phyloP scores from a whole-genome alignment of 345 rosid species.

The Camelina neglecta region DNA sequence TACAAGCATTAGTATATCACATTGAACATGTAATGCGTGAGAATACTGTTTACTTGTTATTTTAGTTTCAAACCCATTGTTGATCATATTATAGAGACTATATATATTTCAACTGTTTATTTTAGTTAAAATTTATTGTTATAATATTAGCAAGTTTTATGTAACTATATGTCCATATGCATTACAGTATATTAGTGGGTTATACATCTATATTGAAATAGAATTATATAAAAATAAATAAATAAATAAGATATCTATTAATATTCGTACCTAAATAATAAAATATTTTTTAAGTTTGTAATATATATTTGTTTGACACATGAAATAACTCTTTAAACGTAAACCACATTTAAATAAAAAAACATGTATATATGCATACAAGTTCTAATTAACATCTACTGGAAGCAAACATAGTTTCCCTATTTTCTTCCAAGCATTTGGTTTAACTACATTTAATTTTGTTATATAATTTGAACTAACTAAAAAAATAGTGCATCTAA shows the following conservation, averaged over 20 bases:
- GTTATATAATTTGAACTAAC: background rate
- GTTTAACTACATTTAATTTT: background rate
- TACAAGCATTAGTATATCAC: background rate
- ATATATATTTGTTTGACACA: background rate
- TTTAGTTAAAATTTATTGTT: background rate
- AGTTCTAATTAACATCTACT: background rate
- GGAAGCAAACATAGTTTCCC: background rate
- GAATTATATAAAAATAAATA: too few relatives aligned
- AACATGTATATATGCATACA: background rate
- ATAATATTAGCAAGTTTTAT: background rate
- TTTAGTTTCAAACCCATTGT: background rate
- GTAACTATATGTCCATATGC: background rate
- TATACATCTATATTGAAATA: too few relatives aligned
- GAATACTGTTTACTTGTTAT: slow-evolving; percentile 1
- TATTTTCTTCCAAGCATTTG: background rate
- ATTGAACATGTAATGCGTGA: slow-evolving; percentile 22
- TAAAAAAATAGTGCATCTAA: background rate
- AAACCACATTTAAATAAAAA: background rate
- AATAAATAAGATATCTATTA: too few relatives aligned
- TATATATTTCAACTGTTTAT: background rate
- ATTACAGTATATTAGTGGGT: too few relatives aligned
- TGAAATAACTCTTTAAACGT: background rate
- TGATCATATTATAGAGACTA: slow-evolving; percentile 2
- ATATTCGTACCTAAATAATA: too few relatives aligned
- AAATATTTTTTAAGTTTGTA: too few relatives aligned